These are phyloP conservation scores for Linnemannia zychae DNA, from an alignment of 192 early-diverging fungal genomes.

Conservation along the genomic window DNA sequence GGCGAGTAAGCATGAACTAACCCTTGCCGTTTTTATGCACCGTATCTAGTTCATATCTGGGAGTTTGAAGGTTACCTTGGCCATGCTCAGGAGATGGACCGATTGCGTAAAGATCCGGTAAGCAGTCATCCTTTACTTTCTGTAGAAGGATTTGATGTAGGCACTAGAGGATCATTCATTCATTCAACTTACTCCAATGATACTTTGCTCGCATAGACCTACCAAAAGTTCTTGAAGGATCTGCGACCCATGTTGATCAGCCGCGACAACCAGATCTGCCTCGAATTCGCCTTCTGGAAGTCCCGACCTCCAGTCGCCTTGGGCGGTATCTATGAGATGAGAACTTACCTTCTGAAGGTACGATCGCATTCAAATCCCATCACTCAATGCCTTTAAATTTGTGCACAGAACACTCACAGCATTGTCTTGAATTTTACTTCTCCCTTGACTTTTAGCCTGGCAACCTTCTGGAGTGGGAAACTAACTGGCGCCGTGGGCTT, in stretches of 20 bases:
- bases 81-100: constrained; percentile 73
- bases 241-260: constrained; percentile 78
- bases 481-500: constrained; percentile 89
- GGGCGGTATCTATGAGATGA: constrained; percentile 92
- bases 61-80: constrained; percentile 93
- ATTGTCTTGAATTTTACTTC: background rate
- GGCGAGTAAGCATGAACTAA: background rate
- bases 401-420: too few species aligned
- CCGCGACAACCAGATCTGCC: constrained; percentile 86
- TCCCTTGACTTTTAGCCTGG: constrained; percentile 75
- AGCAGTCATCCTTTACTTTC: constrained; percentile 5
- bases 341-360: constrained; percentile 88
- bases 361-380: background rate
- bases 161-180: background rate
- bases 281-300: constrained; percentile 95
- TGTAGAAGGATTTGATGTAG: too few species aligned
- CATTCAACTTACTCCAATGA: background rate
- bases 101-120: constrained; percentile 74
- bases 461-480: constrained; percentile 92
- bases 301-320: constrained; percentile 80
- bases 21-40: background rate
- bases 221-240: constrained; percentile 74
- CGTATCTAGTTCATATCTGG: constrained; percentile 87
- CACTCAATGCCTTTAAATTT: background rate
- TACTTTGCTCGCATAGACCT: constrained; percentile 52